Base-by-base conservation (phyloP, 371 early-diverging fungal genomes). In the Parasitella parasitica region DNA sequence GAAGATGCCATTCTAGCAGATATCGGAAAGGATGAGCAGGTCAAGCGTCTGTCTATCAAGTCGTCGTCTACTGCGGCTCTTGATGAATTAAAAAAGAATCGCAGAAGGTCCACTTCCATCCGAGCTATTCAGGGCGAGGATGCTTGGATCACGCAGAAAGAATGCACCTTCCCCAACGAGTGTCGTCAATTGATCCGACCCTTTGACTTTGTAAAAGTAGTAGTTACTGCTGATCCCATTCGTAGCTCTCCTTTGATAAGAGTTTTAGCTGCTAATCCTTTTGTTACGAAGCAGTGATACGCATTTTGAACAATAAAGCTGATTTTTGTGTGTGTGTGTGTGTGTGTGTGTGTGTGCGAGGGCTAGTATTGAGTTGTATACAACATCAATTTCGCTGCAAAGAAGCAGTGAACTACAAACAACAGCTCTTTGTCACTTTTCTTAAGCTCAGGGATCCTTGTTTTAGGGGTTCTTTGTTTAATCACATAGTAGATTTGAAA, bases 181-280 rank as follows among this genome's bases (percentile, higher is more conserved):
- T 73, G 64, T 35, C 66, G 79, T 9, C 87, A 87, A 64, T 70
- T 79, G 8, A 81, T 92, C 53, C 73, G 78, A 38, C 82, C 88
- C 3, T 89, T 90, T 71, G 83, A 85, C 49, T 74, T 72, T 57
- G 67, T 92, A 28, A 64, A 77, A 13, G 89, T 91, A 0, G 78
- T 86, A 46, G 77, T 91, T 32, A 83, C 85, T 1, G 82, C 84
- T 5, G 84, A 89, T 57, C 81, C 85, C 13, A 68, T 76, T 22
- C 75, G 83, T 36, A 88, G 82, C 18, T 91, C 91, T 6, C 89
- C 89, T 27, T 78, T 87, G 49, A 83, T 89, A 61, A 86, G 87
- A 67, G 77, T 89, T 24, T 71, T 84, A 55, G 85, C 89, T 13
- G 81, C 84, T 46, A 85, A 89, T 67, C 90, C 89, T 22, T 81